Evolutionary conservation across 768 basidiomycete species (phyloP).

Genomic region (Astraeus odoratus): DNA sequence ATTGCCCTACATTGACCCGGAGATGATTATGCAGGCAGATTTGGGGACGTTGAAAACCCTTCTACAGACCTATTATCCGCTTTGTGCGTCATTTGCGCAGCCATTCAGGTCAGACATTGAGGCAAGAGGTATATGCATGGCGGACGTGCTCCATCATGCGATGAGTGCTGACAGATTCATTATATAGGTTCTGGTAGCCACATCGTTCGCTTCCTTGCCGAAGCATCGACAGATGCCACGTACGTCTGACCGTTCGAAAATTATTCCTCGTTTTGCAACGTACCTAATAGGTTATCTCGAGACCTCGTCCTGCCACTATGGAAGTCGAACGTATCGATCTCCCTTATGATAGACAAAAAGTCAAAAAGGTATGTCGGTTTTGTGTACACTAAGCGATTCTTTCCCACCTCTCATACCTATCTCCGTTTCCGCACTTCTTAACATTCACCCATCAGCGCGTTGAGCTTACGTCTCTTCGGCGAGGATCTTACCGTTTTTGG

Average conservation of each 20-base stretch:
- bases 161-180: background rate
- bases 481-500: slow-evolving; percentile 61
- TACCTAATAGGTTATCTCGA: slow-evolving; percentile 50
- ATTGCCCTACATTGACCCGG: slow-evolving; percentile 70
- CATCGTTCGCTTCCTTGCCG: slow-evolving; percentile 61
- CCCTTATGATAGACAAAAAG: slow-evolving; percentile 94
- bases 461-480: slow-evolving; percentile 81
- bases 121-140: slow-evolving; percentile 39
- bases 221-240: slow-evolving; percentile 45
- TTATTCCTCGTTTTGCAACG: background rate
- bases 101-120: slow-evolving; percentile 51
- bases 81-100: slow-evolving; percentile 55
- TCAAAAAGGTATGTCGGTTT: slow-evolving; percentile 77
- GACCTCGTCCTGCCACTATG: slow-evolving; percentile 90
- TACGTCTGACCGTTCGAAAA: slow-evolving; percentile 30
- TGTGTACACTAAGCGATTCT: background rate
- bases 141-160: background rate
- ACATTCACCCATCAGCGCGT: slow-evolving; percentile 45
- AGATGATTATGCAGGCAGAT: slow-evolving; percentile 53
- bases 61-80: slow-evolving; percentile 74
- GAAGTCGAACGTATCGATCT: slow-evolving; percentile 84
- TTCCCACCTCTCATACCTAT: background rate
- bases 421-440: background rate
- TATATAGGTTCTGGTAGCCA: slow-evolving; percentile 59
- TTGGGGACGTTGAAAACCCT: slow-evolving; percentile 55